A percentile compares a stretch with the other conserved stretches of the same genome.
Conservation (phyloP, 2,329 filamentous ascomycete species). For the Botryosphaeria dothidea region DNA sequence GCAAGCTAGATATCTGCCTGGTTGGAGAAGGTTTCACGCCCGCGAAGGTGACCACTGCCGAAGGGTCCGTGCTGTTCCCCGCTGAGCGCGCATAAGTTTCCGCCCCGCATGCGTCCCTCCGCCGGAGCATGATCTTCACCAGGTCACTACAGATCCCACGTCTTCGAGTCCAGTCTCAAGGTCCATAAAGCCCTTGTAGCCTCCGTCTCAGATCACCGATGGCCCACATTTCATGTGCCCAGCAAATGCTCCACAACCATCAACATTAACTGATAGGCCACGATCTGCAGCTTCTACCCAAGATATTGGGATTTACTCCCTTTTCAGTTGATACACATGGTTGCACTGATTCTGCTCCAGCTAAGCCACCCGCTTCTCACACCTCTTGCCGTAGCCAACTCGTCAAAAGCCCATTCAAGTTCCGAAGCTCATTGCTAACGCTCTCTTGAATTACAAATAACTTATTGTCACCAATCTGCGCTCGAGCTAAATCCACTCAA, state of each 20-base stretch:
- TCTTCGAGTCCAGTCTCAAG: too few relatives aligned
- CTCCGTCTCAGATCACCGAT: too few relatives aligned
- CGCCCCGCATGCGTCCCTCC: background rate
- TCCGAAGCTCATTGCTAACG: background rate
- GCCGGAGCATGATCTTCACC: background rate
- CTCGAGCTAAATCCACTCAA: too few relatives aligned
- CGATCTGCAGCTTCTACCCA: background rate
- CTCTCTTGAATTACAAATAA: too few relatives aligned
- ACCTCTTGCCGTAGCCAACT: background rate
- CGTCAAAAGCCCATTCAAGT: background rate
- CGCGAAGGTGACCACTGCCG: background rate
- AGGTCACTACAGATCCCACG: background rate
- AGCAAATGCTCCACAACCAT: too few relatives aligned
- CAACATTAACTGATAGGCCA: too few relatives aligned
- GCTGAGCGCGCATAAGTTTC: background rate
- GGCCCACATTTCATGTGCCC: too few relatives aligned
- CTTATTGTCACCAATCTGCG: too few relatives aligned
- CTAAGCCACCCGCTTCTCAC: background rate
- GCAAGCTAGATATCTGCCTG: too few relatives aligned
- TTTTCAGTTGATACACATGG: background rate
- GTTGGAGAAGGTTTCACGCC: too few relatives aligned
- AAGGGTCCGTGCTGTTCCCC: background rate
- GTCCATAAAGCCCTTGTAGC: too few relatives aligned
- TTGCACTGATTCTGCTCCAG: background rate
- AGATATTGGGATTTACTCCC: background rate